Percentiles rank a stretch among this genome's conserved stretches.
Evolutionary conservation across 2,329 filamentous ascomycete genomes (phyloP).

Genomic region (Botrytis deweyae): DNA sequence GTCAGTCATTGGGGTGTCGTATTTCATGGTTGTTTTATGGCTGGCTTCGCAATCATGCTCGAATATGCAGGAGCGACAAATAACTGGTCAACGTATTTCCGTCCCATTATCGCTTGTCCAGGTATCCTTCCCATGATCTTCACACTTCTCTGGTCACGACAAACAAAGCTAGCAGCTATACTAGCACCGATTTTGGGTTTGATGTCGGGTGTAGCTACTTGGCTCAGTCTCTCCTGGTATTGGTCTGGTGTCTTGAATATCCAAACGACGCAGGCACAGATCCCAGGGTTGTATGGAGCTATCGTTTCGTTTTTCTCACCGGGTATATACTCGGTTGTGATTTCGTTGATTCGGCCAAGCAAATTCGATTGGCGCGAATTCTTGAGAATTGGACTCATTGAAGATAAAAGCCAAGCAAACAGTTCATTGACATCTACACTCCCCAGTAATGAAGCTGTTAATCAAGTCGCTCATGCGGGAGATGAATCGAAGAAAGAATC

Average conservation of each 20-base stretch:
- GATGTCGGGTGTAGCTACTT: conserved; percentile 51
- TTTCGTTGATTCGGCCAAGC: conserved; percentile 48
- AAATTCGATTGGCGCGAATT: conserved; percentile 47
- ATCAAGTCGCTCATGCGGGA: neutral
- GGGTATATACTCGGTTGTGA: conserved; percentile 46
- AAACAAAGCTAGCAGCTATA: conserved; percentile 49
- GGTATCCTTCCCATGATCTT: conserved; percentile 38
- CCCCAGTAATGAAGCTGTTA: conserved; percentile 29
- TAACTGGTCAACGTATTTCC: conserved; percentile 41
- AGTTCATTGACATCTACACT: neutral
- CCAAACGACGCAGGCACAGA: conserved; percentile 47
- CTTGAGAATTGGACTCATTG: conserved; percentile 47
- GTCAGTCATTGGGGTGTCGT: conserved; percentile 50
- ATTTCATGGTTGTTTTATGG: conserved; percentile 49
- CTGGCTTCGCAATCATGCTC: conserved; percentile 48
- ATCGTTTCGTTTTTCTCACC: conserved; percentile 49
- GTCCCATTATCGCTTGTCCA: conserved; percentile 26
- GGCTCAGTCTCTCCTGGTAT: conserved; percentile 50
- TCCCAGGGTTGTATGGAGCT: conserved; percentile 55
- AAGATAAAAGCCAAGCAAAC: conserved; percentile 35
- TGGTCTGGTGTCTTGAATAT: conserved; percentile 44
- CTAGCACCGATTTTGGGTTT: conserved; percentile 51
- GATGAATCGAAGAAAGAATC: neutral
- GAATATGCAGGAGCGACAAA: conserved; percentile 51
- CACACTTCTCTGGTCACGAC: conserved; percentile 44